phyloP scores from a whole-genome alignment of 495 filamentous ascomycete genomes.

The Trichoderma orchidacearum region DNA sequence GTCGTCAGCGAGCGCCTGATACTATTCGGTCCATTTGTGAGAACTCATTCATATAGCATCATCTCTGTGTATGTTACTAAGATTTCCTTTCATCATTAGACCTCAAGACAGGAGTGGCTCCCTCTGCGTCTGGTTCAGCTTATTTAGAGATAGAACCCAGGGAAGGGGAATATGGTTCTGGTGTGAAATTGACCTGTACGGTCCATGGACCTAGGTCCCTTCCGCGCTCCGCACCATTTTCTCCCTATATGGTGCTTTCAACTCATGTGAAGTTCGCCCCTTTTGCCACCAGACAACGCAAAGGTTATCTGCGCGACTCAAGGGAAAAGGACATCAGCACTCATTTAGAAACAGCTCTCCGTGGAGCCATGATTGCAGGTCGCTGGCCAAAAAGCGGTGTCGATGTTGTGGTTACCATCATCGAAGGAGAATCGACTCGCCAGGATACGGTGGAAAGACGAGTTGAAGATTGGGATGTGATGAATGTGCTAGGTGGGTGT shows the following conservation, averaged over 20 bases:
- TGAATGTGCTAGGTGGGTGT: conserved; percentile 84
- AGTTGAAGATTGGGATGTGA: conserved; percentile 53
- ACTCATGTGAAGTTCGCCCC: conserved; percentile 93
- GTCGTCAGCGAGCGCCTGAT: conserved; percentile 35
- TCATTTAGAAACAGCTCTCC: conserved; percentile 79
- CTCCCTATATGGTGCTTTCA: conserved; percentile 76
- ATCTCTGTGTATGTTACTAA: not conserved
- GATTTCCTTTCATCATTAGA: conserved; percentile 35
- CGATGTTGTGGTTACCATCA: conserved; percentile 79
- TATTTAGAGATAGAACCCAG: conserved; percentile 74
- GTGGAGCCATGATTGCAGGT: conserved; percentile 80
- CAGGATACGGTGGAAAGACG: conserved; percentile 31
- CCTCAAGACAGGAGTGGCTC: conserved; percentile 81
- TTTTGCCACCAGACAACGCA: conserved; percentile 69
- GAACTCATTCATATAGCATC: conserved; percentile 13
- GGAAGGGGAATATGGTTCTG: conserved; percentile 34
- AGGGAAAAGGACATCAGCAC: conserved; percentile 81
- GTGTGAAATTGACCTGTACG: conserved; percentile 79
- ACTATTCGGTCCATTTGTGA: conserved; percentile 74
- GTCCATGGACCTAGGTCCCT: conserved; percentile 89
- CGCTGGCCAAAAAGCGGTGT: conserved; percentile 94
- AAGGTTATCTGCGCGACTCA: conserved; percentile 76
- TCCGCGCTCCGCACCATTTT: conserved; percentile 77
- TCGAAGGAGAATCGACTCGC: conserved; percentile 67
- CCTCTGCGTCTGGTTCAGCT: conserved; percentile 85